Base-by-base conservation (phyloP, 2,329 filamentous ascomycete species). In the Ceratocystis albifundus region DNA sequence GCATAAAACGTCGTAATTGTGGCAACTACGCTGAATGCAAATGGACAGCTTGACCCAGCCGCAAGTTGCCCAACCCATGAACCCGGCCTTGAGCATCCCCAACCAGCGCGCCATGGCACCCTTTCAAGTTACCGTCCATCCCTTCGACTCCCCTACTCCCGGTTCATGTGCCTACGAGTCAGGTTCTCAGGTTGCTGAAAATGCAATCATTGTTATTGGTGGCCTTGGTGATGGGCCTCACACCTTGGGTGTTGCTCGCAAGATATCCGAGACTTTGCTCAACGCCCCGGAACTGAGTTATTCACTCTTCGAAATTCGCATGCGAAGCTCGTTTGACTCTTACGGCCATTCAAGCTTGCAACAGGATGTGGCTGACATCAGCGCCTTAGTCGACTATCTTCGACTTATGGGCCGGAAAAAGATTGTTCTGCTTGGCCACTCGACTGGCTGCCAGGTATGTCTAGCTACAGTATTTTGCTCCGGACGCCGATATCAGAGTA, bases 151-250 rank as follows among this genome's bases (percentile, higher is more conserved):
- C 4, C 73, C 75, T 3, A 76, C 74, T 15, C 69, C 74, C 6
- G 71, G 75, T 62, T 75, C 77, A 5, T 77, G 75, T 67, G 80
- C 80, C 41, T 82, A 82, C 69, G 80, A 82, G 70, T 71, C 75
- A 20, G 79, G 80, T 28, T 72, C 73, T 17, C 53, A 70, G 10
- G 71, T 74, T 50, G 74, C 77, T 67, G 76, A 73, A 62, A 84
- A 89, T 74, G 85, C 84, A 2, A 74, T 90, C 65, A 74, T 90
- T 68, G 88, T 88, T 75, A 80, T 90, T 69, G 87, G 86, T 69
- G 88, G 88, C 45, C 80, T 91, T 17, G 81, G 80, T 46, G 88
- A 90, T 73, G 87, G 87, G 1, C 82, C 87, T 67, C 82, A 88
- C 69, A 85, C 84, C 0, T 80, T 88, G 7, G 76, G 79, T 0